A percentile compares a stretch with the other conserved stretches of the same genome.
Evolutionary conservation across 805 yeast genomes (phyloP).

Genomic region (Saturnispora mendoncae): DNA sequence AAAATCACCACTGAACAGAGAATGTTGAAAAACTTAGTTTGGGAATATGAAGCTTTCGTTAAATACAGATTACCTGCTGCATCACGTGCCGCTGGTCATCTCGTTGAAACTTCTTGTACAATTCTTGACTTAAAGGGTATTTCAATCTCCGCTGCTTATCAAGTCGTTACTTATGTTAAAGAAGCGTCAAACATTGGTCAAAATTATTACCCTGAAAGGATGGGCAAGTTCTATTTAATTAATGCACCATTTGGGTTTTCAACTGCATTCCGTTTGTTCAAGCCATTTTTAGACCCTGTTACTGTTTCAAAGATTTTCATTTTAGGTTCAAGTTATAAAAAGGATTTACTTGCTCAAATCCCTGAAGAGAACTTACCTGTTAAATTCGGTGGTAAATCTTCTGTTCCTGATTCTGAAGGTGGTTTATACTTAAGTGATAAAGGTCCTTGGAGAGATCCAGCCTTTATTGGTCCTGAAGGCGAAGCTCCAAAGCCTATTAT

Average conservation of each 20-base stretch:
- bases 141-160: slow-evolving; percentile 72
- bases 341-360: slow-evolving; percentile 82
- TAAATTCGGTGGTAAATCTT: slow-evolving; percentile 82
- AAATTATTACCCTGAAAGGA: slow-evolving; percentile 96
- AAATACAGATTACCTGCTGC: slow-evolving; percentile 86
- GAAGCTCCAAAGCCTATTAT: slow-evolving; percentile 61
- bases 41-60: slow-evolving; percentile 94
- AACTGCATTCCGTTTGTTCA: slow-evolving; percentile 83
- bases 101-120: slow-evolving; percentile 94
- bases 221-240: slow-evolving; percentile 94
- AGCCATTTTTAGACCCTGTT: slow-evolving; percentile 94
- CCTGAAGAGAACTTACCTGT: slow-evolving; percentile 87
- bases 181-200: slow-evolving; percentile 95
- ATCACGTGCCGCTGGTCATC: slow-evolving; percentile 66
- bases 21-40: slow-evolving; percentile 89
- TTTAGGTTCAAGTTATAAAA: slow-evolving; percentile 66
- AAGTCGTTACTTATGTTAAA: slow-evolving; percentile 78
- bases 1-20: slow-evolving; percentile 91
- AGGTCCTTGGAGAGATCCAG: slow-evolving; percentile 95
- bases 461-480: slow-evolving; percentile 91
- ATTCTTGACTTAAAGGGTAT: slow-evolving; percentile 93
- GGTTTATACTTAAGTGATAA: slow-evolving; percentile 82
- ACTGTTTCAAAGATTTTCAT: slow-evolving; percentile 93
- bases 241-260: slow-evolving; percentile 98
- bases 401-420: slow-evolving; percentile 55